Base-by-base conservation (phyloP, 1,284 basidiomycete genomes). In the Mycosarcoma mackinlayi region DNA sequence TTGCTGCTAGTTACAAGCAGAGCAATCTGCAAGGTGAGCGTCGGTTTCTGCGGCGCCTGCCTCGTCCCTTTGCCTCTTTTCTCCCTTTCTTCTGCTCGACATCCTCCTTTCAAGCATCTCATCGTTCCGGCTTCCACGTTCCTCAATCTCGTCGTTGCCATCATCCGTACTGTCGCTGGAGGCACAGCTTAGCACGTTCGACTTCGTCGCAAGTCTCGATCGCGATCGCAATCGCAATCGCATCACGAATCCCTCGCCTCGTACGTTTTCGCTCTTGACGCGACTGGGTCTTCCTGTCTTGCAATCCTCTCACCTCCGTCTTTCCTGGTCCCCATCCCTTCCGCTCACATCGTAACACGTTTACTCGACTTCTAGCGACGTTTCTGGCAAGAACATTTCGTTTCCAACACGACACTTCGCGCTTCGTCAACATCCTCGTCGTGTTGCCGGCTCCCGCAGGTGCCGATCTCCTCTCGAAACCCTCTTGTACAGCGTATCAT, bases 1-100 rank as follows among this genome's bases (percentile, higher is more conserved):
- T 41, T 18, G 19, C 45, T 55, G 38, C 53, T 48, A 44, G 42
- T 41, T 25, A 46, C 54, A 64, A 58, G 49, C 49, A 51, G 30
- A 51, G 62, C 62, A 54, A 64, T 54, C 62, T 65, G 62, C 62
- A 67, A 67, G 55, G 49, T 67, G 56, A 52, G 56, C 61, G 64
- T 61, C 64, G 47, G 44, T 67, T 67, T 51, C 35, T 37, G 39
- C 40, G 38, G 38, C 18, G 11, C 45, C 24, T 25, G 18, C 19
- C 19, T 24, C 35, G 27, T 34, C 44, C 38, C 44, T 27, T 38
- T 18, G 18, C 35, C 8, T 28, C 42, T 38, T 18, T 23, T 44
- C 24, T 33, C 42, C 27, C 35, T 41, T 51, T 42, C 48, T 51
- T 48, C 44, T 21, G 44, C 47, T 38, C 30, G 37, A 40, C 59